Percentiles rank a stretch among this genome's conserved stretches.
Conservation (phyloP, 371 early-diverging fungal species). For the Nematocida ironsii region DNA sequence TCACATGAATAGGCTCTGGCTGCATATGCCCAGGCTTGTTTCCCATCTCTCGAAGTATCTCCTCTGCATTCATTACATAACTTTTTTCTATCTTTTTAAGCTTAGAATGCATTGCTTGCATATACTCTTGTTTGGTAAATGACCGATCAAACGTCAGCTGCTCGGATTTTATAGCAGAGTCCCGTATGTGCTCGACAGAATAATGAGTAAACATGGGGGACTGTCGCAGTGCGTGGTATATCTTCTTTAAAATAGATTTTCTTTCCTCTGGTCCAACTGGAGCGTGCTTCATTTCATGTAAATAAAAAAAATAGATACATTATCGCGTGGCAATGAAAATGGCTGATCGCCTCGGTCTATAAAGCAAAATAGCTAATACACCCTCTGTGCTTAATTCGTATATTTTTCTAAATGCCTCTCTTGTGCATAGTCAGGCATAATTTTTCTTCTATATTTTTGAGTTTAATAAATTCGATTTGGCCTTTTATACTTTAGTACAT, state of each 20-base stretch:
- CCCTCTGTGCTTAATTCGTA: background rate
- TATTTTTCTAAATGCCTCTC: background rate
- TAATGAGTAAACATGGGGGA: constrained; percentile 65
- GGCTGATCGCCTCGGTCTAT: background rate
- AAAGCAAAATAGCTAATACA: no score
- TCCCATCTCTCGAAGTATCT: constrained; percentile 44
- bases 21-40: background rate
- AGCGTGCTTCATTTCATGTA: constrained; percentile 40
- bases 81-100: constrained; percentile 62
- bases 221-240: constrained; percentile 66
- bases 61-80: constrained; percentile 57
- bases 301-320: constrained; percentile 40
- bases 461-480: no score
- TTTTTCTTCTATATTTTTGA: background rate
- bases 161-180: constrained; percentile 67
- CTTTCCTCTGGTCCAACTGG: constrained; percentile 63
- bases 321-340: background rate
- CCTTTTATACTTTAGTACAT: no score
- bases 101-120: constrained; percentile 63
- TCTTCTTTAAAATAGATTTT: constrained; percentile 63
- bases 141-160: constrained; percentile 62
- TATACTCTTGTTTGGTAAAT: constrained; percentile 63
- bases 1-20: background rate
- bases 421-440: background rate
- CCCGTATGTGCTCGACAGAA: constrained; percentile 58